A percentile compares a stretch with the other conserved stretches of the same genome.
Evolutionary conservation across 768 basidiomycete species (phyloP).

Genomic region (Amanita exitialis): DNA sequence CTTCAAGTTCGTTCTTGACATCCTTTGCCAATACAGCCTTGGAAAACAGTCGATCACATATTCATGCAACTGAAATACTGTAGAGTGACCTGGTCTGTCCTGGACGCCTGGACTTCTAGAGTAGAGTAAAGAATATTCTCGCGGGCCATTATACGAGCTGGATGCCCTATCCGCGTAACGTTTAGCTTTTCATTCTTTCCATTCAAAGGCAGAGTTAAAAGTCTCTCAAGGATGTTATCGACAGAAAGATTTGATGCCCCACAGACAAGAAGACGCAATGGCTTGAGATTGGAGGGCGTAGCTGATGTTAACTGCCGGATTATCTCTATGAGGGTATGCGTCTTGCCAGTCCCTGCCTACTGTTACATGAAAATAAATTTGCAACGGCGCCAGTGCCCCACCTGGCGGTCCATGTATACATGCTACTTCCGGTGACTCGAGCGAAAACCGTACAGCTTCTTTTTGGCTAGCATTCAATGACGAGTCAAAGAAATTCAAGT

Average conservation of each 20-base stretch:
- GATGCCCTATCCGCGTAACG: slow-evolving; percentile 90
- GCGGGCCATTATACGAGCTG: slow-evolving; percentile 79
- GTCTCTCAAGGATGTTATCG: slow-evolving; percentile 88
- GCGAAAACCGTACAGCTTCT: slow-evolving; percentile 72
- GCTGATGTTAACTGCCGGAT: slow-evolving; percentile 69
- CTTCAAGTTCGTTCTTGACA: slow-evolving; percentile 79
- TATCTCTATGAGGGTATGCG: slow-evolving; percentile 89
- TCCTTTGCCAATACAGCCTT: slow-evolving; percentile 81
- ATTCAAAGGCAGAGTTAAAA: slow-evolving; percentile 49
- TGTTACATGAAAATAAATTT: background rate
- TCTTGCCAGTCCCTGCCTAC: slow-evolving; percentile 78
- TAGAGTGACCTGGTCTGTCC: slow-evolving; percentile 53
- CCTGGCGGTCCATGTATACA: slow-evolving; percentile 99
- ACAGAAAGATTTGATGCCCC: slow-evolving; percentile 93
- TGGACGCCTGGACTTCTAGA: slow-evolving; percentile 60
- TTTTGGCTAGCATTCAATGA: slow-evolving; percentile 79
- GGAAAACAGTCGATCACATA: slow-evolving; percentile 1
- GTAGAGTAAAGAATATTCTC: slow-evolving; percentile 59
- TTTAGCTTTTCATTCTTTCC: slow-evolving; percentile 43
- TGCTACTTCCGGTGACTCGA: slow-evolving; percentile 73
- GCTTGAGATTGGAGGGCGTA: slow-evolving; percentile 35
- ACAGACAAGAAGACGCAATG: slow-evolving; percentile 70
- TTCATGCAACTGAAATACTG: background rate
- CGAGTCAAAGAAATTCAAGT: slow-evolving; percentile 62
- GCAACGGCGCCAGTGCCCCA: slow-evolving; percentile 11